Evolutionary conservation across 2,329 filamentous ascomycete species (phyloP).

Genomic region (Cytospora piceicola): DNA sequence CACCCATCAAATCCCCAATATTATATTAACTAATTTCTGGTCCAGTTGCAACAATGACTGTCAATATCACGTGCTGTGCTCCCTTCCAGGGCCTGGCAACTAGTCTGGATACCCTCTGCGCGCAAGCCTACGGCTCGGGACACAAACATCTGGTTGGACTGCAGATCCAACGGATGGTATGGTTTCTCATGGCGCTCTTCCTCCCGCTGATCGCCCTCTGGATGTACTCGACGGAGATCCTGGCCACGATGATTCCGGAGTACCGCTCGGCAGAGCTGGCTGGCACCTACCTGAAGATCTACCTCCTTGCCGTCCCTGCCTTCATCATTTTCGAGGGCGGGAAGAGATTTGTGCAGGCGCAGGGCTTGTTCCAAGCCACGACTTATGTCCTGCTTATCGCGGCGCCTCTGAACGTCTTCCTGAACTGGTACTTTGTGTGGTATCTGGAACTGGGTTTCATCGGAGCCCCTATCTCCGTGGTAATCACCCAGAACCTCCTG

Average conservation of each 20-base stretch:
- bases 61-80: slow-evolving; percentile 76
- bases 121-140: slow-evolving; percentile 91
- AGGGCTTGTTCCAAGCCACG: slow-evolving; percentile 79
- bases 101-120: slow-evolving; percentile 87
- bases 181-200: slow-evolving; percentile 72
- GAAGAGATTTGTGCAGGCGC: slow-evolving; percentile 81
- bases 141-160: slow-evolving; percentile 86
- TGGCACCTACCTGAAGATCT: slow-evolving; percentile 72
- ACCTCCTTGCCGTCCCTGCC: slow-evolving; percentile 72
- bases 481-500: slow-evolving; percentile 74
- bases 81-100: slow-evolving; percentile 86
- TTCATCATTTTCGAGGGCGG: slow-evolving; percentile 77
- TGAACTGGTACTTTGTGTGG: slow-evolving; percentile 84
- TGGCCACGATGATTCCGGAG: slow-evolving; percentile 70
- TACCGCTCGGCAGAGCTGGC: slow-evolving; percentile 71
- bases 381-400: slow-evolving; percentile 77
- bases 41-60: slow-evolving; percentile 72
- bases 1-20: too few species aligned
- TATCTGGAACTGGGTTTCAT: slow-evolving; percentile 68
- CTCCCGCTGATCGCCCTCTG: slow-evolving; percentile 74
- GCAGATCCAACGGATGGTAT: slow-evolving; percentile 80
- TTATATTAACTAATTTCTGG: slow-evolving; percentile 28
- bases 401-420: slow-evolving; percentile 74
- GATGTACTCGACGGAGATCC: slow-evolving; percentile 67
- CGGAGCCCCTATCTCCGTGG: slow-evolving; percentile 78